A percentile compares a stretch with the other conserved stretches of the same genome.
Conservation (phyloP, 805 yeast genomes). For the Saturnispora besseyi region DNA sequence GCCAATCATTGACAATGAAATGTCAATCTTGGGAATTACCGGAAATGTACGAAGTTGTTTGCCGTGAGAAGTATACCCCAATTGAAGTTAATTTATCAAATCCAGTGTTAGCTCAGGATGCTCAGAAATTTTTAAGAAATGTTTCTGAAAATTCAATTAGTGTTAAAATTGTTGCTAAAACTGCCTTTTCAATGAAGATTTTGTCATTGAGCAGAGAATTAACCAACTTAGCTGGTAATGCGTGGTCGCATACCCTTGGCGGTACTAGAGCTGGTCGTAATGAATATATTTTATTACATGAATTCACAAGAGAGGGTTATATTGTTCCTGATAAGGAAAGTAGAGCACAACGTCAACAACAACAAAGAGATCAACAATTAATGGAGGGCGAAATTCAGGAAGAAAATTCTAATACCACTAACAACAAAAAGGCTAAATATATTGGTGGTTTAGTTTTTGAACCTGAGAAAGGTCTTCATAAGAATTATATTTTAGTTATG, state of each 20-base stretch:
- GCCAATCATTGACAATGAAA: conserved; percentile 81
- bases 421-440: conserved; percentile 30
- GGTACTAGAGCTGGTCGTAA: conserved; percentile 97
- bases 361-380: conserved; percentile 9
- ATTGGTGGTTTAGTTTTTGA: conserved; percentile 75
- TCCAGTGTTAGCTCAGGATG: conserved; percentile 57
- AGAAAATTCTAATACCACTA: conserved; percentile 37
- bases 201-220: conserved; percentile 83
- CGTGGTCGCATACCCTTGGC: conserved; percentile 90
- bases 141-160: conserved; percentile 58
- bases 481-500: conserved; percentile 85
- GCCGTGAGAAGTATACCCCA: conserved; percentile 52
- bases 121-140: conserved; percentile 57
- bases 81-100: conserved; percentile 68
- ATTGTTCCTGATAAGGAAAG: conserved; percentile 68
- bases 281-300: conserved; percentile 87
- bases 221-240: conserved; percentile 91
- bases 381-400: conserved; percentile 23
- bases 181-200: conserved; percentile 78
- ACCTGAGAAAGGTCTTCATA: conserved; percentile 91
- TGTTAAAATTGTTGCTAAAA: conserved; percentile 62
- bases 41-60: conserved; percentile 81
- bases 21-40: conserved; percentile 92
- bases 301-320: conserved; percentile 69
- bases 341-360: conserved; percentile 27